Conservation (phyloP, 805 yeast species). For the Starmera amethionina region DNA sequence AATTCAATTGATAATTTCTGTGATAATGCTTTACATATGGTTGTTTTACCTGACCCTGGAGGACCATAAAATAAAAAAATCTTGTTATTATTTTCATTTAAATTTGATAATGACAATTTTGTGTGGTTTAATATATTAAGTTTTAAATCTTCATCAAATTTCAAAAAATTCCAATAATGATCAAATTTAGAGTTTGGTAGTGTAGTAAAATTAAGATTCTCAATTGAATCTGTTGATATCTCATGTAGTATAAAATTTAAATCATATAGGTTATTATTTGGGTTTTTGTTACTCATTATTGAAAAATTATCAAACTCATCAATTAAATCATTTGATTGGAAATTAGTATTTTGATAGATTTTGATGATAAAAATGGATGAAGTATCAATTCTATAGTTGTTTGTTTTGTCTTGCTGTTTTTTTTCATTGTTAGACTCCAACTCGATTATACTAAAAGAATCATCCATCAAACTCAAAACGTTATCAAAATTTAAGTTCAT, state of each 20-base stretch:
- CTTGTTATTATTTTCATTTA: constrained; percentile 7
- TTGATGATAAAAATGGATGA: background rate
- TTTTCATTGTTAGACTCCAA: background rate
- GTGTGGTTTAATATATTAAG: background rate
- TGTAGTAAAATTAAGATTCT: constrained; percentile 9
- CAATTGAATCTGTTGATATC: constrained; percentile 11
- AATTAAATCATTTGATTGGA: background rate
- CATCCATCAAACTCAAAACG: background rate
- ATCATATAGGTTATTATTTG: background rate
- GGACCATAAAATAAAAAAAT: constrained; percentile 29
- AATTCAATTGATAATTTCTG: constrained; percentile 28
- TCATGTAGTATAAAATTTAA: constrained; percentile 7
- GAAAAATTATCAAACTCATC: constrained; percentile 23
- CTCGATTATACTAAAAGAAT: background rate
- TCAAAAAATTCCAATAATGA: constrained; percentile 25
- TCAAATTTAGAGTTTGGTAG: constrained; percentile 24
- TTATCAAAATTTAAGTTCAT: background rate
- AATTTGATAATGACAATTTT: background rate
- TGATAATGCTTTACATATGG: constrained; percentile 29
- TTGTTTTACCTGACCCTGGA: constrained; percentile 39
- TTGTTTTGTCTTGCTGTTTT: background rate
- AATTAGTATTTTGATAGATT: background rate
- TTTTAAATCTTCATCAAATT: constrained; percentile 17
- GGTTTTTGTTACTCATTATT: constrained; percentile 7
- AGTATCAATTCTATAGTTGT: background rate